Evolutionary conservation across 2,329 filamentous ascomycete genomes (phyloP), one percentile per base, ranked within the genome.

Genomic region (Hypoxylon sp.): DNA sequence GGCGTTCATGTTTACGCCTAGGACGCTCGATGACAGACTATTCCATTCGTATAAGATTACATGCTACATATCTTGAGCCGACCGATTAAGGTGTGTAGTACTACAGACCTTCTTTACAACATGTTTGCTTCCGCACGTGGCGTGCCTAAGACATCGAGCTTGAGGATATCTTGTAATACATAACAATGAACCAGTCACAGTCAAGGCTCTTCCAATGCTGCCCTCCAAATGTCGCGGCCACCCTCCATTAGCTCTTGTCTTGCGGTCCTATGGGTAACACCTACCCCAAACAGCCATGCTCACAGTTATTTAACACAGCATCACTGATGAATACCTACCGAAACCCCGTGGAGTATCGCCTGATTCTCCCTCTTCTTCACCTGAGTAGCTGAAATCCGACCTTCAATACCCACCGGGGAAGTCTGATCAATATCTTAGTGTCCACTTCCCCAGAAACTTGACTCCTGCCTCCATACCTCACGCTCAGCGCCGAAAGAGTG

Each of bases 231-330:
- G n/a, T 26, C 30, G 2, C 20, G 17, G 20, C 3, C 13, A n/a
- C 43, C 28, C 19, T 46, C 30, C 52, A 48, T 15, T 17, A 47
- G 26, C 10, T 48, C 22, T 50, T 19, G 34, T 44, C 37, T n/a
- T 17, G 28, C 39, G 24, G 26, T 49, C 37, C 20, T 17, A 22
- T 32, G 24, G 26, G 54, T 62, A 19, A 30, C 51, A 67, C 57
- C 55, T 64, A 55, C 54, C 44, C 22, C 8, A 62, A 56, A 15
- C n/a, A 59, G 56, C n/a, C 44, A 46, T 50, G 22, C 13, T 15
- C 22, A n/a, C 19, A 22, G 13, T 51, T 13, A 32, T 37, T 17
- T 19, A 43, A 13, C 15, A 19, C 39, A 39, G 43, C 13, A 49
- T 11, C 4, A 19, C 26, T 26, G 10, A 30, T 39, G 11, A 11